Conservation (phyloP, 331 rosid genomes). For the Prunus yedoensis region DNA sequence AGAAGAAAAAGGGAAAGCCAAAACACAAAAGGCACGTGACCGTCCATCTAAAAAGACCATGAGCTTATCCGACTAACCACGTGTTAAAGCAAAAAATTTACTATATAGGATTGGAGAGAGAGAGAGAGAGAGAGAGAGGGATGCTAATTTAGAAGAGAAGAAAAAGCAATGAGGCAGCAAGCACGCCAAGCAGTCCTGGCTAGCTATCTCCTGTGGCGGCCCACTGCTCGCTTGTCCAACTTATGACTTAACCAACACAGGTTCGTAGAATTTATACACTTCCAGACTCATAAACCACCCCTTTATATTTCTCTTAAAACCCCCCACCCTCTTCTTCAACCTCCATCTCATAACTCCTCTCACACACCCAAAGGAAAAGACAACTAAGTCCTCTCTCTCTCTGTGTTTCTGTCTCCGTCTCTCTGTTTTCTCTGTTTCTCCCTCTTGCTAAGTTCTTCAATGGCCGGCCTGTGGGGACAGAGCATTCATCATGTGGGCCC, state of each 20-base stretch:
- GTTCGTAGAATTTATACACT: constrained; percentile 29
- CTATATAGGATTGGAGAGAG: neutral
- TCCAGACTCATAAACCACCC: neutral
- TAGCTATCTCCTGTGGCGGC: constrained; percentile 50
- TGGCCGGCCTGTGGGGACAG: constrained; percentile 29
- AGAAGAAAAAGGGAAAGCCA: neutral
- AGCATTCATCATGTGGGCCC: constrained; percentile 20
- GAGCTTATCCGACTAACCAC: constrained; percentile 29
- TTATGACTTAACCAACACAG: constrained; percentile 22
- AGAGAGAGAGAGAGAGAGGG: constrained; percentile 19
- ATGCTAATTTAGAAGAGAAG: neutral
- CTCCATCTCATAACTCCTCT: neutral
- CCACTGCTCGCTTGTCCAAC: constrained; percentile 24
- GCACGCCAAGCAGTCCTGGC: neutral
- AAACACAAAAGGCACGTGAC: constrained; percentile 44
- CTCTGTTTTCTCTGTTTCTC: constrained; percentile 1
- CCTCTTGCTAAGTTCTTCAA: constrained; percentile 1
- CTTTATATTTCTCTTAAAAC: constrained; percentile 3
- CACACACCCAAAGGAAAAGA: neutral
- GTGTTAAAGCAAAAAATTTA: constrained; percentile 28
- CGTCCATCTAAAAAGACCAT: constrained; percentile 23
- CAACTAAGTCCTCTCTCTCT: neutral
- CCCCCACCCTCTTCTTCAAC: neutral
- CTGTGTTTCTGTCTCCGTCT: neutral
- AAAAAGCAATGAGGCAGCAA: neutral